Evolutionary conservation across 352 stramenopile species (phyloP), one percentile per base, ranked within the genome.

Genomic region (Blastocystis sp.): DNA sequence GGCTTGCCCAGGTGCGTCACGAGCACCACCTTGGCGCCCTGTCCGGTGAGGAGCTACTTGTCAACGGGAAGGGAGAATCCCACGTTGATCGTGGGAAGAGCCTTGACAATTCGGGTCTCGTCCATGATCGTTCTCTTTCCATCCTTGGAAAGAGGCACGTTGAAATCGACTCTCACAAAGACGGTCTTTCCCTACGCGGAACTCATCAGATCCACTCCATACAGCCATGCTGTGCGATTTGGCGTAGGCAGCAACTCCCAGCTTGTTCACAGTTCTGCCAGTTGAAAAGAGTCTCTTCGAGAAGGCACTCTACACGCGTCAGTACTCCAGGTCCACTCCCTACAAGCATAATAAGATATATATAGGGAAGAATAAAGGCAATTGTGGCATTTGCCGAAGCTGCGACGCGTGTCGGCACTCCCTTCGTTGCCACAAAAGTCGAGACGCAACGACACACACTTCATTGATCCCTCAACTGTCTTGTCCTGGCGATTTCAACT

Each of bases 141-240:
- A 90, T 95, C 93, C 87, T 96, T 94, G 21, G 93, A 91, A 89
- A 99, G 97, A 19, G 97, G 97, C 60, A 99, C 97, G 91, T 99
- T 99, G 89, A 99, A 97, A 93, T 99, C 97, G 87, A 98, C 98
- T 90, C 97, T 95, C 84, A 99, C 96, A 80, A 99, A 93, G 87
- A 99, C 96, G 91, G 95, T 97, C 93, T 98, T 98, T 92, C 94
- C 95, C 91, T 88, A 45, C 43, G n/a, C 28, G 43, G 68, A 3
- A 82, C 24, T 21, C 9, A 4, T 34, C 10, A 38, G 9, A 48
- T 38, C 40, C 28, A n/a, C 10, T 6, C 34, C 52, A 6, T 69
- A 82, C 74, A 45, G 74, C 66, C 34, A 88, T 88, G 28, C 52
- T 78, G 34, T 88, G 78, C 21, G 63, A 78, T 43, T 88, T 88